A percentile compares a stretch with the other conserved stretches of the same genome.
Conservation (phyloP, 495 filamentous ascomycete species). For the Penicillium mononematosum region DNA sequence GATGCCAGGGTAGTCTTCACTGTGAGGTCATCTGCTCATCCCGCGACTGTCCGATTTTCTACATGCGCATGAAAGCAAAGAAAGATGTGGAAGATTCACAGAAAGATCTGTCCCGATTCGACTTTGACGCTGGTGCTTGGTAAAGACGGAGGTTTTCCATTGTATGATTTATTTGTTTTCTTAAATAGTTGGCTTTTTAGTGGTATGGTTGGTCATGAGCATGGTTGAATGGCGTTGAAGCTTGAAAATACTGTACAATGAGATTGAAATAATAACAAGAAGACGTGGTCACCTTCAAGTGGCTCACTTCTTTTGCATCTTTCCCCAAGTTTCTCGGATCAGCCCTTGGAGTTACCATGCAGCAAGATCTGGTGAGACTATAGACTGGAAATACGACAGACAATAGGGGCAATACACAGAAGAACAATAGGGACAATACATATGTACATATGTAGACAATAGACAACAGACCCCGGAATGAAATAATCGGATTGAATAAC, state of each 20-base stretch:
- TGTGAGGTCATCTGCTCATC: constrained; percentile 96
- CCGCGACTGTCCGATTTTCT: constrained; percentile 97
- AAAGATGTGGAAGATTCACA: constrained; percentile 96
- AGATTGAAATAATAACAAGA: constrained; percentile 7
- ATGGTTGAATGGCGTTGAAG: constrained; percentile 11
- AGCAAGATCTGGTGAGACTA: background rate
- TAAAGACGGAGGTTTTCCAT: constrained; percentile 29
- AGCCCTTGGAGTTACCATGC: background rate
- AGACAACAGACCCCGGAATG: background rate
- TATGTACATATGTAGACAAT: too few relatives aligned
- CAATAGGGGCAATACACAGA: background rate
- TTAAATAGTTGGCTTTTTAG: constrained; percentile 3
- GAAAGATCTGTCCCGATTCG: constrained; percentile 88
- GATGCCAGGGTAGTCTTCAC: constrained; percentile 96
- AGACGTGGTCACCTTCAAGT: background rate
- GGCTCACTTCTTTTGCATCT: constrained; percentile 6
- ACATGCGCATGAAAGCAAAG: constrained; percentile 99
- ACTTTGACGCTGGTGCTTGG: constrained; percentile 70
- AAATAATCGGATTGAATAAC: background rate
- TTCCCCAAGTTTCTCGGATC: background rate
- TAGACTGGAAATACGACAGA: background rate
- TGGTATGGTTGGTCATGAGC: background rate
- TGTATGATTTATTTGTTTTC: constrained; percentile 4
- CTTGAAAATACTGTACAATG: constrained; percentile 5
- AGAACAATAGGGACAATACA: background rate